phyloP scores from a whole-genome alignment of 257 asterid genomes.

The Plectranthus barbatus region DNA sequence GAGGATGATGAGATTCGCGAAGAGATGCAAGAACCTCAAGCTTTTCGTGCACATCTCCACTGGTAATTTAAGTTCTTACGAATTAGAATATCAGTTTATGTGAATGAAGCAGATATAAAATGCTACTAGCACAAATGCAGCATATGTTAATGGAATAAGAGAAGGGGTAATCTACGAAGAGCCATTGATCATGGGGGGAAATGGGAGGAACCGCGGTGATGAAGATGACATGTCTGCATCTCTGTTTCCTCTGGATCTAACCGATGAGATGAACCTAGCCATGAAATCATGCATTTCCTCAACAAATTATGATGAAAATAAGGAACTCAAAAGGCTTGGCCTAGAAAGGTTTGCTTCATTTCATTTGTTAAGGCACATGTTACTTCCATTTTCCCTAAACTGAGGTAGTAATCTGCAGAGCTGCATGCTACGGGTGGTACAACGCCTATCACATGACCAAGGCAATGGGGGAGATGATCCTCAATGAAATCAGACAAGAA shows the following conservation, averaged over 20 bases:
- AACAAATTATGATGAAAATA: neutral
- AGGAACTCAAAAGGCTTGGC: slow-evolving; percentile 21
- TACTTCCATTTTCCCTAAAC: too few relatives aligned
- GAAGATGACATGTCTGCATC: neutral
- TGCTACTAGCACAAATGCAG: neutral
- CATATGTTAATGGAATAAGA: slow-evolving; percentile 25
- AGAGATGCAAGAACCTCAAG: slow-evolving; percentile 38
- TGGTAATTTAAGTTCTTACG: neutral
- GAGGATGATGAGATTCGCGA: slow-evolving; percentile 33
- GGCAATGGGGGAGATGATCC: slow-evolving; percentile 42
- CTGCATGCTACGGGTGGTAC: slow-evolving; percentile 25
- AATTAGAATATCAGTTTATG: too few relatives aligned
- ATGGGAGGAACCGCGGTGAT: slow-evolving; percentile 9
- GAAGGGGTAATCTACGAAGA: slow-evolving; percentile 21
- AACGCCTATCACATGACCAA: slow-evolving; percentile 32
- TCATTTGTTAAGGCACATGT: neutral
- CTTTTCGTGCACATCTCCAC: slow-evolving; percentile 28
- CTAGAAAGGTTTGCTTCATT: slow-evolving; percentile 16
- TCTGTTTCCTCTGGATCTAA: slow-evolving; percentile 13
- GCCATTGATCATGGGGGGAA: slow-evolving; percentile 22
- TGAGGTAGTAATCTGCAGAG: slow-evolving; percentile 14
- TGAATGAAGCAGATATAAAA: too few relatives aligned
- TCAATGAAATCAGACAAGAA: slow-evolving; percentile 24
- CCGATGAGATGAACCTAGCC: slow-evolving; percentile 21
- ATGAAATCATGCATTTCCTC: slow-evolving; percentile 14